Evolutionary conservation across 305 asterid genomes (phyloP).

Genomic region (Solanum hybrid): DNA sequence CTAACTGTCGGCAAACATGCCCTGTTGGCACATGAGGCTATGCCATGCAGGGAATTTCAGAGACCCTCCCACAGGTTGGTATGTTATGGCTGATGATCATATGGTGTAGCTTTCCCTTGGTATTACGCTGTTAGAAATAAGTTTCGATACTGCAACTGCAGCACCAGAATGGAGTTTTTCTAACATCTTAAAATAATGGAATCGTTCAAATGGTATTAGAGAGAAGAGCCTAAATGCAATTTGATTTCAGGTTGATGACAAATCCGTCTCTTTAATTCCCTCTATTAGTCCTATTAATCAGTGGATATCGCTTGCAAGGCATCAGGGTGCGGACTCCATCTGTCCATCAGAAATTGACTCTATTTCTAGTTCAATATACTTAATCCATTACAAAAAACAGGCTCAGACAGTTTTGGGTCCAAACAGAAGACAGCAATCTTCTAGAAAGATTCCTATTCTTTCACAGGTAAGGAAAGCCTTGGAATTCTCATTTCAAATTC

Average conservation of each 20-base stretch:
- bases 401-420: neutral
- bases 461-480: neutral
- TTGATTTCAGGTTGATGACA: neutral
- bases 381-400: neutral
- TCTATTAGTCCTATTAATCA: neutral
- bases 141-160: neutral
- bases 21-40: neutral
- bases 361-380: neutral
- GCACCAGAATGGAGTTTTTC: neutral
- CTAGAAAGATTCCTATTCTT: neutral
- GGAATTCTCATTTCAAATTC: neutral
- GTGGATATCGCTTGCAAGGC: neutral
- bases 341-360: neutral
- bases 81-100: neutral
- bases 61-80: neutral
- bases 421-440: neutral
- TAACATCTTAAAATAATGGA: neutral
- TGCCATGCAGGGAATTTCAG: neutral
- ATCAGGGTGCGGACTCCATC: neutral
- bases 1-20: neutral
- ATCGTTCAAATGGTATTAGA: neutral
- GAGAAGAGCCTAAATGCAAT: neutral
- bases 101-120: neutral
- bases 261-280: neutral
- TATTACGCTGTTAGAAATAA: neutral